A percentile compares a stretch with the other conserved stretches of the same genome.
These are phyloP conservation scores for Lachancea sp. DNA, from an alignment of 805 yeast genomes.

Conservation along the genomic window DNA sequence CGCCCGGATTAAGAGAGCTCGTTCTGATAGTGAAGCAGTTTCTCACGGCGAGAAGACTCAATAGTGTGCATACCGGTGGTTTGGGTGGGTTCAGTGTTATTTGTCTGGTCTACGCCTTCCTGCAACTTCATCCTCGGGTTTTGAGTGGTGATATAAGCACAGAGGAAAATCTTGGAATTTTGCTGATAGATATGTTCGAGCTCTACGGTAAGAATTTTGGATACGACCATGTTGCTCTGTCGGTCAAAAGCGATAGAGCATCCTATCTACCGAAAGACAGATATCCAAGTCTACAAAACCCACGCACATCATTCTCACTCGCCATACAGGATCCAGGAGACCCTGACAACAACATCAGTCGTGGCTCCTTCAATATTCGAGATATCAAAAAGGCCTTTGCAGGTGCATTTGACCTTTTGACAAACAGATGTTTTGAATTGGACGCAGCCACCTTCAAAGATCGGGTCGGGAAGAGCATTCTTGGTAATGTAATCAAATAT, in stretches of 20 bases:
- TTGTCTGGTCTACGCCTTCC: conserved; percentile 73
- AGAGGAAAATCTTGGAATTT: conserved; percentile 71
- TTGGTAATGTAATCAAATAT: conserved; percentile 73
- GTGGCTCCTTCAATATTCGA: conserved; percentile 76
- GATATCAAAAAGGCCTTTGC: conserved; percentile 80
- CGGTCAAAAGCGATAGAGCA: conserved; percentile 50
- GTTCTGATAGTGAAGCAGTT: conserved; percentile 82
- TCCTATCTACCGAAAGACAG: conserved; percentile 53
- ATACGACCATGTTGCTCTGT: conserved; percentile 69
- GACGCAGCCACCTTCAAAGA: conserved; percentile 58
- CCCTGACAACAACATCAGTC: conserved; percentile 69
- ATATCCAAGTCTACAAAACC: conserved; percentile 44
- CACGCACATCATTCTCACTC: conserved; percentile 52
- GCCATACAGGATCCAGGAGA: conserved; percentile 90
- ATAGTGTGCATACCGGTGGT: conserved; percentile 89
- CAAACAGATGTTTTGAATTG: conserved; percentile 69
- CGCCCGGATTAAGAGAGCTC: conserved; percentile 77
- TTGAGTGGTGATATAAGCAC: conserved; percentile 61
- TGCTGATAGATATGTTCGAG: conserved; percentile 87
- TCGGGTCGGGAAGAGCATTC: conserved; percentile 62
- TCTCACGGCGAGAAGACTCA: conserved; percentile 65
- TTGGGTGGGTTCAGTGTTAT: conserved; percentile 92
- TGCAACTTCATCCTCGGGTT: conserved; percentile 72
- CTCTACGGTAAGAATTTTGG: conserved; percentile 86
- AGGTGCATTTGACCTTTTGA: conserved; percentile 76